Percentiles rank a stretch among this genome's conserved stretches.
Conservation (phyloP, 768 basidiomycete species). For the Boletus huronensis region DNA sequence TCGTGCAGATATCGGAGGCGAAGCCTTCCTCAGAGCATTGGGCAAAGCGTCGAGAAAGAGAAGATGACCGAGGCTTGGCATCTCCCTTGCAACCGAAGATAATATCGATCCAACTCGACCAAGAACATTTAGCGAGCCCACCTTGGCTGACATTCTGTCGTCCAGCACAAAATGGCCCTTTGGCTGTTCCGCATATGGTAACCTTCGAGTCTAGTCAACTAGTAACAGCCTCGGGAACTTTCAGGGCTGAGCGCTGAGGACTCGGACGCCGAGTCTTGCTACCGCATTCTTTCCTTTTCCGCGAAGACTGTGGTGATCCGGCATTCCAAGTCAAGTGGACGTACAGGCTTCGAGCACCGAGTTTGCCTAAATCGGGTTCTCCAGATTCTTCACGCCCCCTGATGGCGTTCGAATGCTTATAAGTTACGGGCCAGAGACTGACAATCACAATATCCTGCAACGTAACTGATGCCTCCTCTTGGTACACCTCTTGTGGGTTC, state of each 20-base stretch:
- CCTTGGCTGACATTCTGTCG: neutral
- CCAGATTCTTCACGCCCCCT: neutral
- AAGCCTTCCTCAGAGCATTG: neutral
- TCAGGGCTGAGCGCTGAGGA: neutral
- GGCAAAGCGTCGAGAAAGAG: neutral
- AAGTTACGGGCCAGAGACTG: neutral
- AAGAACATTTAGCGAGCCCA: too few relatives aligned
- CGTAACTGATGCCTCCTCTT: conserved; percentile 20
- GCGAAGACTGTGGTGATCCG: neutral
- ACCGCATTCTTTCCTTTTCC: neutral
- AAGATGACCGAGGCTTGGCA: neutral
- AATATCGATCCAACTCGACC: neutral
- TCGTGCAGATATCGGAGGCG: neutral
- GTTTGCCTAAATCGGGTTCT: conserved; percentile 1
- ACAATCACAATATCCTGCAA: neutral
- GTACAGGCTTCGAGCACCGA: neutral
- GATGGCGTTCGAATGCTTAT: neutral
- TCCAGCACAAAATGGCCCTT: neutral
- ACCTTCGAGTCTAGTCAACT: neutral
- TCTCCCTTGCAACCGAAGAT: neutral
- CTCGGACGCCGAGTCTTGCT: neutral
- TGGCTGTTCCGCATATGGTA: neutral
- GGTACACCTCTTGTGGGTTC: conserved; percentile 9
- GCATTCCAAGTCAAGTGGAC: neutral
- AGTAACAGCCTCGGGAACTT: neutral